Conservation (phyloP, 176 grass and related monocot genomes). For the Coix lacrymajobi region DNA sequence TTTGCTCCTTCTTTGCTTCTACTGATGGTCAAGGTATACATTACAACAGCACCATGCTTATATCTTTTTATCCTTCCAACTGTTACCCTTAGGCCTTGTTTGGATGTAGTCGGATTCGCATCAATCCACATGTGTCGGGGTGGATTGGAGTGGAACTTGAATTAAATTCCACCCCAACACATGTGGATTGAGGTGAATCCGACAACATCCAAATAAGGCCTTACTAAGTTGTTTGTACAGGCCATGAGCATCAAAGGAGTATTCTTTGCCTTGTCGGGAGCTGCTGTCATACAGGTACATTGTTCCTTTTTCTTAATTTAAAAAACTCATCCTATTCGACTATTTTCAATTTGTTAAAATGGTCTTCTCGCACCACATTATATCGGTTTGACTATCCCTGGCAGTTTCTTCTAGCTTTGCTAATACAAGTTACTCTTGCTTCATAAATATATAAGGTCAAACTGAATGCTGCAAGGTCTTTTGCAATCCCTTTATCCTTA, state of each 20-base stretch:
- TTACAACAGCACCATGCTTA: slow-evolving; percentile 1
- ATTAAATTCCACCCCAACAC: too few relatives aligned
- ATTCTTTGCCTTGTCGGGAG: slow-evolving; percentile 67
- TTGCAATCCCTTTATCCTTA: not conserved
- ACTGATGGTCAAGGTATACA: slow-evolving; percentile 78
- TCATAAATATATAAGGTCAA: not conserved
- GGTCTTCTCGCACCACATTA: not conserved
- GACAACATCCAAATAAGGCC: too few relatives aligned
- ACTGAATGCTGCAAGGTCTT: slow-evolving; percentile 1
- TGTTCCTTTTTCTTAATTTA: not conserved
- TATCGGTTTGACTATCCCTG: not conserved
- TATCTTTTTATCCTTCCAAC: slow-evolving; percentile 23
- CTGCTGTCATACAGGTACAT: slow-evolving; percentile 61
- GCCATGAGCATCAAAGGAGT: slow-evolving; percentile 72
- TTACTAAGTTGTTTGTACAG: slow-evolving; percentile 34
- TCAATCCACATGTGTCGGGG: too few relatives aligned
- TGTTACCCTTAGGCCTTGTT: too few relatives aligned
- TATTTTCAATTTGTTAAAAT: not conserved
- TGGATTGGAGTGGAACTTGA: too few relatives aligned
- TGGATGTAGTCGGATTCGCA: too few relatives aligned
- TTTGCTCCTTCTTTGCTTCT: slow-evolving; percentile 88
- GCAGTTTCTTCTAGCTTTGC: not conserved
- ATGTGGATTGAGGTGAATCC: too few relatives aligned
- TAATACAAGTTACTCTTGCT: not conserved
- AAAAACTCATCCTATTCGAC: slow-evolving; percentile 3